A percentile compares a stretch with the other conserved stretches of the same genome.
Conservation (phyloP, 768 basidiomycete species). For the Boletus rufocinnamomeus region DNA sequence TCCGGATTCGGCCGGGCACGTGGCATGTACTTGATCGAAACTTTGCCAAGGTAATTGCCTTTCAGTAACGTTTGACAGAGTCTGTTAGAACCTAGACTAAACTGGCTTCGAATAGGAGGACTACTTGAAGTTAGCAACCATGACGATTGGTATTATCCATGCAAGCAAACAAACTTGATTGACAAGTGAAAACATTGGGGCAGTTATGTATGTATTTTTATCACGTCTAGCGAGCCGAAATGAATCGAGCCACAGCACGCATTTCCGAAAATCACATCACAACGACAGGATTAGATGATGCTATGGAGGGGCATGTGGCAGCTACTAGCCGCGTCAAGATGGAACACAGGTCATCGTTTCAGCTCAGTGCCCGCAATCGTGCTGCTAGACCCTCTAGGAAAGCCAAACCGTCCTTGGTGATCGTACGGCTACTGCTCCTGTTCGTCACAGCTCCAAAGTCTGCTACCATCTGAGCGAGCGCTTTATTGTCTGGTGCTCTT, state of each 20-base stretch:
- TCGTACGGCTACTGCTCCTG: conserved; percentile 64
- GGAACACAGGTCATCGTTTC: conserved; percentile 1
- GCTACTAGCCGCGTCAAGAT: background rate
- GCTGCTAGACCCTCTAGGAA: conserved; percentile 65
- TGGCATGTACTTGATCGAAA: conserved; percentile 9
- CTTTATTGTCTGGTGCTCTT: conserved; percentile 51
- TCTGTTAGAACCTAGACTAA: background rate
- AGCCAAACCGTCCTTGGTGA: conserved; percentile 76
- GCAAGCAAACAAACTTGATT: background rate
- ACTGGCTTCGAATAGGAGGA: background rate
- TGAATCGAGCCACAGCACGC: background rate
- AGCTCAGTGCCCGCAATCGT: conserved; percentile 43
- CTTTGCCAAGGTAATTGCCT: background rate
- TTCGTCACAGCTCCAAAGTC: conserved; percentile 74
- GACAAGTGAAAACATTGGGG: conserved; percentile 6
- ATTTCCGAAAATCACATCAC: background rate
- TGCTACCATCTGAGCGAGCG: conserved; percentile 62
- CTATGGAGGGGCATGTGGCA: background rate
- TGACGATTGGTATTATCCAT: background rate
- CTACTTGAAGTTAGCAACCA: background rate
- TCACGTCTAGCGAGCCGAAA: background rate
- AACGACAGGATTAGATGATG: background rate
- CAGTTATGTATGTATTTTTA: background rate
- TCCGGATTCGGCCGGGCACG: conserved; percentile 34
- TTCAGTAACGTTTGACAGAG: background rate